These are phyloP conservation scores for Aegilops tauschii DNA, from an alignment of 176 grass and related monocot species.

Conservation along the genomic window DNA sequence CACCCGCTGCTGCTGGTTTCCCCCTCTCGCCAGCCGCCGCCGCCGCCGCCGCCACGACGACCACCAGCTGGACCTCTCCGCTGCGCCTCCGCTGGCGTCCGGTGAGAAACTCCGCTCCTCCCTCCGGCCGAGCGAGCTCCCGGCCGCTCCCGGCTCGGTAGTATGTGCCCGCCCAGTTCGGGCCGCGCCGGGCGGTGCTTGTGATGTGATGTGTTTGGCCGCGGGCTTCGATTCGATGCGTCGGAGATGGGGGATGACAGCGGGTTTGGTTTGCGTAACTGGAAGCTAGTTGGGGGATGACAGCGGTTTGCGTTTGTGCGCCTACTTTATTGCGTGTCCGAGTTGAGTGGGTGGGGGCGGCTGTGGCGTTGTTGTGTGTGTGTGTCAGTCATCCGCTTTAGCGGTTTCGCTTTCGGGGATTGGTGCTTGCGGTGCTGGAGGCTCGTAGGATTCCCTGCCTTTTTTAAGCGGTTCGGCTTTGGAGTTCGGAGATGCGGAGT, in stretches of 20 bases:
- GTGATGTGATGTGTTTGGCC: neutral
- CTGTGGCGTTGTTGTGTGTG: slow-evolving; percentile 35
- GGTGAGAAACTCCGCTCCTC: slow-evolving; percentile 29
- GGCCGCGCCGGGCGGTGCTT: neutral
- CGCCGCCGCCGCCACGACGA: neutral
- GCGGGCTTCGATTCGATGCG: slow-evolving; percentile 27
- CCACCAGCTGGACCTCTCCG: neutral
- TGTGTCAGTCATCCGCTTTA: slow-evolving; percentile 34
- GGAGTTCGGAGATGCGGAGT: neutral
- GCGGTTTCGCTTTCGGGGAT: slow-evolving; percentile 34
- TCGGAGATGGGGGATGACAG: neutral
- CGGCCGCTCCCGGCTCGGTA: neutral
- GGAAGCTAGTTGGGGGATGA: slow-evolving; percentile 29
- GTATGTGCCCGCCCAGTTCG: neutral
- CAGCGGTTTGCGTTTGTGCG: slow-evolving; percentile 29
- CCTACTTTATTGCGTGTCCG: slow-evolving; percentile 25
- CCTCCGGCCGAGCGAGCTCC: neutral
- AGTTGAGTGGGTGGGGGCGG: slow-evolving; percentile 30
- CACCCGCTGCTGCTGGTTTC: neutral
- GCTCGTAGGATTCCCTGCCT: slow-evolving; percentile 39
- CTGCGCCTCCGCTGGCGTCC: neutral
- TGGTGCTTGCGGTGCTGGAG: slow-evolving; percentile 53
- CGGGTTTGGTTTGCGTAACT: neutral
- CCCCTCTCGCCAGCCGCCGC: neutral
- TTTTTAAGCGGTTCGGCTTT: slow-evolving; percentile 14